These are phyloP conservation scores for Cladosporium sp. DNA, from an alignment of 2,329 filamentous ascomycete species.

Conservation along the genomic window DNA sequence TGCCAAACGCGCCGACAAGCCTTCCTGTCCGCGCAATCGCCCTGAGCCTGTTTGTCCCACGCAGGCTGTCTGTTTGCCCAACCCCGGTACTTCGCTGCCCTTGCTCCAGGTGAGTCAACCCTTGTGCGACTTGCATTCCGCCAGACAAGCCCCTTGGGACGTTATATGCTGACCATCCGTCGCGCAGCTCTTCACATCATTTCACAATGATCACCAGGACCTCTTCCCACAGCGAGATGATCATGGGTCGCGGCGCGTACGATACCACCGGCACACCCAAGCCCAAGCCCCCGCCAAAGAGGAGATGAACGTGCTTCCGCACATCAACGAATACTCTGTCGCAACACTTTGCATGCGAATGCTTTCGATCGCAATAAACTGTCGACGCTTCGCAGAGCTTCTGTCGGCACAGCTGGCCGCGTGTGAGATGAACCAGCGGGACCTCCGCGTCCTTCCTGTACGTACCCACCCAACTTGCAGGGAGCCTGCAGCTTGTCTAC, in stretches of 20 bases:
- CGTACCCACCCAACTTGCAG: constrained; percentile 14
- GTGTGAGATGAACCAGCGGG: constrained; percentile 9
- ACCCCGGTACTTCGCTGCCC: constrained; percentile 22
- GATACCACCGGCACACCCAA: constrained; percentile 51
- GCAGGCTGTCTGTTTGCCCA: constrained; percentile 21
- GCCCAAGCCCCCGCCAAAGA: constrained; percentile 45
- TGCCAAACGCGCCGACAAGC: constrained; percentile 16
- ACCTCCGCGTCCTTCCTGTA: constrained; percentile 15
- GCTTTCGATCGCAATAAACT: neutral
- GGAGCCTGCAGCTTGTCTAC: constrained; percentile 7
- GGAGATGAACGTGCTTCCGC: constrained; percentile 30
- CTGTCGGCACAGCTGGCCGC: constrained; percentile 9
- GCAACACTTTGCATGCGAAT: neutral
- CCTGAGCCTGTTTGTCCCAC: constrained; percentile 22
- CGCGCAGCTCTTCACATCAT: constrained; percentile 11
- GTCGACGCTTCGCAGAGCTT: constrained; percentile 1
- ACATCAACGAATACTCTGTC: neutral
- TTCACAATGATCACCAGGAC: constrained; percentile 46
- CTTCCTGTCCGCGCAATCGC: constrained; percentile 15
- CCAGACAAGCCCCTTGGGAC: constrained; percentile 19
- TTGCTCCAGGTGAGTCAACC: constrained; percentile 24
- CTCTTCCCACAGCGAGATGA: constrained; percentile 40
- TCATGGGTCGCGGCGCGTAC: constrained; percentile 53
- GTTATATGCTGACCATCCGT: constrained; percentile 16
- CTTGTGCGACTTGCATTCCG: constrained; percentile 24